A percentile compares a stretch with the other conserved stretches of the same genome.
Conservation (phyloP, 208 protist species). For the Acanthamoeba castellanii region DNA sequence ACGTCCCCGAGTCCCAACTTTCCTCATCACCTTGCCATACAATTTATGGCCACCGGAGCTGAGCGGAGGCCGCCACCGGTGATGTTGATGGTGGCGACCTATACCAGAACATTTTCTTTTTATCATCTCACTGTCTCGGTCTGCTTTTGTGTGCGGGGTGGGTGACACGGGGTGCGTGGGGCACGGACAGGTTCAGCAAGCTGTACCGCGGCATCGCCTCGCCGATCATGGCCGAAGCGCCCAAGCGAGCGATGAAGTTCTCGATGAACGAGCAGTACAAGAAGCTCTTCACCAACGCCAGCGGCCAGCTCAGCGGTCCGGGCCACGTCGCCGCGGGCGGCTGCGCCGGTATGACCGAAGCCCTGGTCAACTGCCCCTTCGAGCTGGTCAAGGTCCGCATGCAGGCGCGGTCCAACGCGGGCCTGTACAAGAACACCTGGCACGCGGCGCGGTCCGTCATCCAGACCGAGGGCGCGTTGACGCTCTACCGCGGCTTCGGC, state of each 20-base stretch:
- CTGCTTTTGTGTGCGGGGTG: background rate
- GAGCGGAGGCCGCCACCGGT: too few species aligned
- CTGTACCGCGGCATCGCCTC: conserved; percentile 83
- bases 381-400: conserved; percentile 89
- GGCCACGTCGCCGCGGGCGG: conserved; percentile 73
- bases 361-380: conserved; percentile 87
- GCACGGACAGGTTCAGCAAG: conserved; percentile 72
- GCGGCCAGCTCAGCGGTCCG: conserved; percentile 1
- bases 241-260: conserved; percentile 85
- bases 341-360: conserved; percentile 85
- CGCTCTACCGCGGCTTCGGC: conserved; percentile 86
- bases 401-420: conserved; percentile 85
- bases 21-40: too few species aligned
- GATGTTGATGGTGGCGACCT: too few species aligned
- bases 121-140: background rate
- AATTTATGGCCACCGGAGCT: too few species aligned
- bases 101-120: too few species aligned
- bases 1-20: background rate
- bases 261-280: conserved; percentile 83
- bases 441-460: conserved; percentile 83
- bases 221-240: conserved; percentile 77
- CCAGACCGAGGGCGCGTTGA: conserved; percentile 78
- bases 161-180: too few species aligned
- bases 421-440: conserved; percentile 84
- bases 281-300: conserved; percentile 17